Conservation (phyloP, 1,284 basidiomycete species). For the Sporisorium iseilematis-ciliati region DNA sequence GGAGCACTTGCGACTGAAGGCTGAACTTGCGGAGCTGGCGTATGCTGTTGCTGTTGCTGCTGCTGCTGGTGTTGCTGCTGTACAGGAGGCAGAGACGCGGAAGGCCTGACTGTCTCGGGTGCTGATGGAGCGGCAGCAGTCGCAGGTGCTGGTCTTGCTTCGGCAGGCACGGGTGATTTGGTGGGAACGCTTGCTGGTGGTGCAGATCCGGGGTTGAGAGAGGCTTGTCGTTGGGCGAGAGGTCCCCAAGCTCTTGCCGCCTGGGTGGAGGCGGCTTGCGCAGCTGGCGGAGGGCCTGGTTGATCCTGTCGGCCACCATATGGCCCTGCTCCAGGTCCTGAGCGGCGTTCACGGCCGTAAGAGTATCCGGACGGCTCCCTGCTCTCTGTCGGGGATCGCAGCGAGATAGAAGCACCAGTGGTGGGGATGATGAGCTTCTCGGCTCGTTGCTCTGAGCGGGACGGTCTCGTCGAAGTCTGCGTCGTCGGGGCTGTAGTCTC, state of each 20-base stretch:
- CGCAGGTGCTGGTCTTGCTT: conserved; percentile 20
- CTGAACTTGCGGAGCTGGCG: conserved; percentile 8
- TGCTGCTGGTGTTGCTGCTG: conserved; percentile 23
- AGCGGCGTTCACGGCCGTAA: conserved; percentile 42
- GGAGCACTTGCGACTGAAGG: background rate
- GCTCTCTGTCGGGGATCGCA: conserved; percentile 46
- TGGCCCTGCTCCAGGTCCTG: conserved; percentile 16
- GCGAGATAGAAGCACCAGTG: conserved; percentile 46
- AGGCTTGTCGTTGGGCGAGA: conserved; percentile 59
- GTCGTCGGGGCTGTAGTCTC: conserved; percentile 6
- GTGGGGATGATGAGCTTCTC: conserved; percentile 54
- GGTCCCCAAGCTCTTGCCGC: conserved; percentile 63
- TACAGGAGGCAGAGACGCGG: conserved; percentile 10
- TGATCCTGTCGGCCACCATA: conserved; percentile 34
- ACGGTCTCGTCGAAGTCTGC: conserved; percentile 21
- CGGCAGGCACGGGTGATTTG: conserved; percentile 9
- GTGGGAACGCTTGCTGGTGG: conserved; percentile 18
- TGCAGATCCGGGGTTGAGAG: conserved; percentile 46
- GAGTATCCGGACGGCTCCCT: conserved; percentile 25
- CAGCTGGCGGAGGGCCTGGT: conserved; percentile 13
- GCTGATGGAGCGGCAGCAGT: conserved; percentile 13
- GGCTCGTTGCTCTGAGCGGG: conserved; percentile 38
- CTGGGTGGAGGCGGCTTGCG: conserved; percentile 25
- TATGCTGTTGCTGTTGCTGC: conserved; percentile 13
- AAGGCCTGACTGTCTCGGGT: conserved; percentile 15